phyloP scores from a whole-genome alignment of 495 filamentous ascomycete species.

The Tuber calosporum region DNA sequence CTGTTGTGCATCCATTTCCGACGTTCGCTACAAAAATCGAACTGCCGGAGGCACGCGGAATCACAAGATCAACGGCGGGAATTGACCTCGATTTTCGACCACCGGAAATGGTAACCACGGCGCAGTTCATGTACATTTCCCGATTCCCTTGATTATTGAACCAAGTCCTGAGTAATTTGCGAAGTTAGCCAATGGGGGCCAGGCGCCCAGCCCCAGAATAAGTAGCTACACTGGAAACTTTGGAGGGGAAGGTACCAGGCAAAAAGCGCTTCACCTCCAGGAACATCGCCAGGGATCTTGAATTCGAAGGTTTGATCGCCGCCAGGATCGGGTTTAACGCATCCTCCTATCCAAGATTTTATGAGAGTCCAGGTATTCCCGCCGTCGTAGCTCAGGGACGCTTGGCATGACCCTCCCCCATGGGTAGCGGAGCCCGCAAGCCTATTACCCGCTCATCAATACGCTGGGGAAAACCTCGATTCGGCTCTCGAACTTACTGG shows the following conservation, averaged over 20 bases:
- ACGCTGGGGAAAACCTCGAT: background rate
- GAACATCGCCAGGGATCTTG: slow-evolving; percentile 47
- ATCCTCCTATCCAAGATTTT: slow-evolving; percentile 56
- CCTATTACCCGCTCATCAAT: slow-evolving; percentile 8
- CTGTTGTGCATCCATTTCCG: slow-evolving; percentile 51
- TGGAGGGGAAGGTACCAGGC: slow-evolving; percentile 48
- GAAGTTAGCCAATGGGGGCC: slow-evolving; percentile 26
- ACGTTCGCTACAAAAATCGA: slow-evolving; percentile 61
- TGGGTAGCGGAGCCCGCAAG: slow-evolving; percentile 49
- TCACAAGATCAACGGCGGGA: slow-evolving; percentile 41
- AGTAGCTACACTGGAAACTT: background rate
- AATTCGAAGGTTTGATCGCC: slow-evolving; percentile 47
- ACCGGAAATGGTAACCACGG: slow-evolving; percentile 50
- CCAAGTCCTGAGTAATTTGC: slow-evolving; percentile 48
- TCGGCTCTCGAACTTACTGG: slow-evolving; percentile 23
- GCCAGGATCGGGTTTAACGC: slow-evolving; percentile 46
- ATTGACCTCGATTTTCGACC: slow-evolving; percentile 32
- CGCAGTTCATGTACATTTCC: slow-evolving; percentile 65
- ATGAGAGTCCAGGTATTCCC: slow-evolving; percentile 56
- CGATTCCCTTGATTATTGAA: slow-evolving; percentile 60
- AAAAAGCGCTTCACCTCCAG: slow-evolving; percentile 52
- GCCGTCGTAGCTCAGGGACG: slow-evolving; percentile 55
- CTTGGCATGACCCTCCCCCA: slow-evolving; percentile 60
- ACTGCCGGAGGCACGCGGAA: slow-evolving; percentile 46
- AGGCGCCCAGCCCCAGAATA: background rate